phyloP scores from a whole-genome alignment of 129 eudicot genomes.

The Ambrosia artemisiifolia region DNA sequence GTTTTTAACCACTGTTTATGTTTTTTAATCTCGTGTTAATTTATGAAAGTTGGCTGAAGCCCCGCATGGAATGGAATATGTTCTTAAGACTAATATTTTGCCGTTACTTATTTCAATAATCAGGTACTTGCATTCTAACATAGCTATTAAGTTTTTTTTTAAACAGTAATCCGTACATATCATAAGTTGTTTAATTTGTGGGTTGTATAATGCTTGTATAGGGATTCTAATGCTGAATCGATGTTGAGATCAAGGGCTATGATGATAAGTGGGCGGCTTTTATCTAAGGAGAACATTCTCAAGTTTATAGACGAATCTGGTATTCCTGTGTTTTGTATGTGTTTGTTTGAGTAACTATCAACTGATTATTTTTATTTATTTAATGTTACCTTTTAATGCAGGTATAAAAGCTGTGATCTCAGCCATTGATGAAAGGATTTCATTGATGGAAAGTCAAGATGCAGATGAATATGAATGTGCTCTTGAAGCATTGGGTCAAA shows the following conservation, averaged over 20 bases:
- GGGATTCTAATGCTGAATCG: conserved; percentile 68
- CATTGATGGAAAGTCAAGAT: conserved; percentile 55
- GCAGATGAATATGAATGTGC: conserved; percentile 92
- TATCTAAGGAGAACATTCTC: conserved; percentile 67
- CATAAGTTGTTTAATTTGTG: not conserved
- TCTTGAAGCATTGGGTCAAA: conserved; percentile 90
- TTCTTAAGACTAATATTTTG: conserved; percentile 64
- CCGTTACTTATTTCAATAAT: conserved; percentile 66
- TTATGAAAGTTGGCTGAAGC: conserved; percentile 70
- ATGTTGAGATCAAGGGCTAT: conserved; percentile 89
- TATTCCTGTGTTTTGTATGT: conserved; percentile 10
- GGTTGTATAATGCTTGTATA: conserved; percentile 14
- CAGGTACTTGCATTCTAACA: conserved; percentile 41
- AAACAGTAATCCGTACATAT: not conserved
- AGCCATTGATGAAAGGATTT: conserved; percentile 63
- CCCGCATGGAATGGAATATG: conserved; percentile 69
- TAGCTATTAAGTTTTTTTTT: not conserved
- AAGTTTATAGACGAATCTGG: conserved; percentile 57
- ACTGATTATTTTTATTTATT: not conserved
- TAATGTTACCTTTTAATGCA: conserved; percentile 23
- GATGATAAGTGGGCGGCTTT: conserved; percentile 89
- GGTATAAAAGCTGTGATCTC: conserved; percentile 62
- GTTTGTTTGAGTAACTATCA: not conserved
- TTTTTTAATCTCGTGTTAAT: not conserved
- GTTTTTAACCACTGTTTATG: not conserved